phyloP scores from a whole-genome alignment of 257 asterid genomes.

The Nicotiana tomentosiformis region DNA sequence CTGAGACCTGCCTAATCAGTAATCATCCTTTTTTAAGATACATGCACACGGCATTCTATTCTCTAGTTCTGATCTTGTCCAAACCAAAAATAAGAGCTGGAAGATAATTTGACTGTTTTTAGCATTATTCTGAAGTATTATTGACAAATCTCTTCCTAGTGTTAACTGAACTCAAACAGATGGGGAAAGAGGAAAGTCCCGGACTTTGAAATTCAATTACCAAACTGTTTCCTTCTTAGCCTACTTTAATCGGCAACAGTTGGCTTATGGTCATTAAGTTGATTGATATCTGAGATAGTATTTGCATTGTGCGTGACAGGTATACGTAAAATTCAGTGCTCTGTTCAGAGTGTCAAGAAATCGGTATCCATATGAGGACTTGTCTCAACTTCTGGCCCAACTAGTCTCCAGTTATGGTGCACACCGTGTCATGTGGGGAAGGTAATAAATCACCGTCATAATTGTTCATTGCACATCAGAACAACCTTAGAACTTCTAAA shows the following conservation, averaged over 20 bases:
- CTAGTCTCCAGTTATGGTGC: constrained; percentile 68
- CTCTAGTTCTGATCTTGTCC: no score
- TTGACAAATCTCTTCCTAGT: not conserved
- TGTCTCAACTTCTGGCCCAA: constrained; percentile 36
- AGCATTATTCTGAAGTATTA: not conserved
- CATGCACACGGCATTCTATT: no score
- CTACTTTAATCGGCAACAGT: not conserved
- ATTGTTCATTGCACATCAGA: not conserved
- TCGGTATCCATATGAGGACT: constrained; percentile 56
- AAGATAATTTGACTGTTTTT: not conserved
- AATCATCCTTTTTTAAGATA: not conserved
- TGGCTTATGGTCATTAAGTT: not conserved
- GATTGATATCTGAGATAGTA: not conserved
- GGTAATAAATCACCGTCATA: constrained; percentile 28
- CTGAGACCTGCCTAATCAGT: not conserved
- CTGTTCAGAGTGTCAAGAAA: constrained; percentile 68
- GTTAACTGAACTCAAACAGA: not conserved
- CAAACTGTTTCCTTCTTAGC: not conserved
- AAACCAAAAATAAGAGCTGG: not conserved
- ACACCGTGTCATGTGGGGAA: constrained; percentile 87
- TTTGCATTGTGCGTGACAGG: constrained; percentile 31
- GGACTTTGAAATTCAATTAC: not conserved
- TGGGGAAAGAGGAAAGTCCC: no score
- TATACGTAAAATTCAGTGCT: constrained; percentile 66
- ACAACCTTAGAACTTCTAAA: constrained; percentile 2